Evolutionary conservation across 345 rosid genomes (phyloP).

Genomic region (Cochlearia excelsa): DNA sequence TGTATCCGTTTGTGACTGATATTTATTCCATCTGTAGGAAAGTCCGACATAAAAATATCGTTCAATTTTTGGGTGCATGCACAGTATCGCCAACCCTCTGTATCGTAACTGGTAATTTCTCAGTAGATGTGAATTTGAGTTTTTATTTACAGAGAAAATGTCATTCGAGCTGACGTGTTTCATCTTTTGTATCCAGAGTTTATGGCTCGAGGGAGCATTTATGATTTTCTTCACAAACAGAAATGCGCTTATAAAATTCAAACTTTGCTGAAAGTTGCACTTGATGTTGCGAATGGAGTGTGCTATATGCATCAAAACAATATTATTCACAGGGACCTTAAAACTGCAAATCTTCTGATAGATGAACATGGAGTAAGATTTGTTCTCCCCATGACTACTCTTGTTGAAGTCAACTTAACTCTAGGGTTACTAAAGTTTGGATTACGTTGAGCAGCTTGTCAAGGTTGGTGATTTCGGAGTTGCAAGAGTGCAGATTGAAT

Average conservation of each 20-base stretch:
- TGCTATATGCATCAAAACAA: conserved; percentile 92
- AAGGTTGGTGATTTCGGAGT: conserved; percentile 98
- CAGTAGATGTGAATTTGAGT: neutral
- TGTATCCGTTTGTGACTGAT: neutral
- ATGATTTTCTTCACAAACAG: conserved; percentile 84
- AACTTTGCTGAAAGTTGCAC: conserved; percentile 75
- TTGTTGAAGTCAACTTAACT: neutral
- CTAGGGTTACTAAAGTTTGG: conserved; percentile 12
- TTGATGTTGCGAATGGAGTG: conserved; percentile 97
- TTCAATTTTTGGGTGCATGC: conserved; percentile 94
- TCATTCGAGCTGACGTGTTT: conserved; percentile 6
- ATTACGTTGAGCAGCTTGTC: conserved; percentile 60
- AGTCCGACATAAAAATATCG: conserved; percentile 86
- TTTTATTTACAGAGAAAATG: conserved; percentile 6
- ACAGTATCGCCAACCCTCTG: conserved; percentile 77
- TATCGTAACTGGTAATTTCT: conserved; percentile 74
- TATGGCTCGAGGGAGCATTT: conserved; percentile 92
- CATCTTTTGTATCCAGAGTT: conserved; percentile 54
- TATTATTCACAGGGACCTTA: conserved; percentile 29
- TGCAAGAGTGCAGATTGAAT: conserved; percentile 86
- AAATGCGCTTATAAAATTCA: conserved; percentile 74
- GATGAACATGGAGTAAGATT: conserved; percentile 90
- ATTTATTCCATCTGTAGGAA: conserved; percentile 51
- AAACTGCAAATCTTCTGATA: conserved; percentile 96
- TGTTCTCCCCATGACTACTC: conserved; percentile 3